Evolutionary conservation across 1,284 basidiomycete genomes (phyloP).

Genomic region (Fomitopsis pinicola): DNA sequence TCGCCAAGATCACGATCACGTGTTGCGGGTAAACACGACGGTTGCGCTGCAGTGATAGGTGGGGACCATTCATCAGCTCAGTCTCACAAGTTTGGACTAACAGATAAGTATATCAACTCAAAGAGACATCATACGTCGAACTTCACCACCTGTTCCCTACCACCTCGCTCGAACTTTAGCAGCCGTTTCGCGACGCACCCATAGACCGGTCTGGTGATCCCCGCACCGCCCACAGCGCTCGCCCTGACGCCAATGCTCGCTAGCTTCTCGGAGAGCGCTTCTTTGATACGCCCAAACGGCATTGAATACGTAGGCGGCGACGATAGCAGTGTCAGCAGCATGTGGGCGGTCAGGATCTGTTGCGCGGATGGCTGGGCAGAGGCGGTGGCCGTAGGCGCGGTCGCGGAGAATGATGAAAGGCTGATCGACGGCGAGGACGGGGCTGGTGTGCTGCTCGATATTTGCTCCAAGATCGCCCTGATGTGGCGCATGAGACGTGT

Average conservation of each 20-base stretch:
- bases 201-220: constrained; percentile 52
- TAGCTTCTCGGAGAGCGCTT: constrained; percentile 40
- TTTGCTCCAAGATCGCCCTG: constrained; percentile 52
- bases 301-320: constrained; percentile 50
- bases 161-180: constrained; percentile 68
- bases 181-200: constrained; percentile 70
- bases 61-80: too few relatives aligned
- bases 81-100: too few relatives aligned
- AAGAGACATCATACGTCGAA: background rate
- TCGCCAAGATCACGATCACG: too few relatives aligned
- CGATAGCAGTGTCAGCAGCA: constrained; percentile 53
- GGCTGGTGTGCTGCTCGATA: constrained; percentile 27
- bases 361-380: constrained; percentile 59
- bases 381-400: constrained; percentile 29
- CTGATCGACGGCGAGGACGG: constrained; percentile 41
- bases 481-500: background rate
- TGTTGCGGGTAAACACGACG: too few relatives aligned
- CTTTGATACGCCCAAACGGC: constrained; percentile 60
- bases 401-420: constrained; percentile 38
- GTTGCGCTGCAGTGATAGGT: too few relatives aligned
- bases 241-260: constrained; percentile 29
- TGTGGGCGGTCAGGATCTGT: constrained; percentile 64
- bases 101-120: background rate
- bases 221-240: constrained; percentile 33
- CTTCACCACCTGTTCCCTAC: constrained; percentile 55